Conservation (phyloP, 2,329 filamentous ascomycete species). For the Beauveria varroae region DNA sequence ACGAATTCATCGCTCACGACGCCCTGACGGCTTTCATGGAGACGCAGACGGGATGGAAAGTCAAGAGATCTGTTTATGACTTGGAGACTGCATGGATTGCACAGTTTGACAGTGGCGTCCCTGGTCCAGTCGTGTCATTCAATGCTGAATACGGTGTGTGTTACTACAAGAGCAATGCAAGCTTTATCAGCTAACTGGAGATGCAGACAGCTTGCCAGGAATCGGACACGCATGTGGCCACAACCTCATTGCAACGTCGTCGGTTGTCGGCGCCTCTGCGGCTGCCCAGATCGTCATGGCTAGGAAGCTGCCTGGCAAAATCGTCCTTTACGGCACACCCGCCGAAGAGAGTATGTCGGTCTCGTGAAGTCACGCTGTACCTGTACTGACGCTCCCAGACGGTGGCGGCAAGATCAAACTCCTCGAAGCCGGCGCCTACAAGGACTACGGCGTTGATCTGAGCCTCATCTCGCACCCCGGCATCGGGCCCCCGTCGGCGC, state of each 20-base stretch:
- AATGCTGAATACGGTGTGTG: slow-evolving; percentile 29
- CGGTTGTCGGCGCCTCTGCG: slow-evolving; percentile 38
- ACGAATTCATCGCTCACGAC: slow-evolving; percentile 35
- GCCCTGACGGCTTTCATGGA: slow-evolving; percentile 30
- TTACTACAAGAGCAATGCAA: slow-evolving; percentile 40
- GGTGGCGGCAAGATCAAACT: slow-evolving; percentile 43
- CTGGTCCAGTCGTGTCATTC: slow-evolving; percentile 32
- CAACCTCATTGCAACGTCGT: slow-evolving; percentile 45
- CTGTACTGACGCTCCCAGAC: neutral
- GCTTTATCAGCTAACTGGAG: slow-evolving; percentile 31
- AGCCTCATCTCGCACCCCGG: slow-evolving; percentile 24
- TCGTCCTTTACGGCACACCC: slow-evolving; percentile 43
- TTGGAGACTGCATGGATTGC: slow-evolving; percentile 39
- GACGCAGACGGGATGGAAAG: slow-evolving; percentile 27
- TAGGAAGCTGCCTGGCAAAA: slow-evolving; percentile 33
- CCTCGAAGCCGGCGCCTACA: slow-evolving; percentile 36
- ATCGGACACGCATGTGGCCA: slow-evolving; percentile 49
- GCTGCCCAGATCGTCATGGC: slow-evolving; percentile 35
- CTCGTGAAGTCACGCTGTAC: neutral
- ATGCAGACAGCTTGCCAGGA: slow-evolving; percentile 38
- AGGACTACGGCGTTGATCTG: slow-evolving; percentile 22
- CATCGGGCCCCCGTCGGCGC: slow-evolving; percentile 33
- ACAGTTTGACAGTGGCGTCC: slow-evolving; percentile 28
- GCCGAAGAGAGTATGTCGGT: slow-evolving; percentile 38
- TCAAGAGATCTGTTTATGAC: slow-evolving; percentile 32